Base-by-base conservation (phyloP, 2,329 filamentous ascomycete genomes). In the Zymoseptoria pseudotritici region DNA sequence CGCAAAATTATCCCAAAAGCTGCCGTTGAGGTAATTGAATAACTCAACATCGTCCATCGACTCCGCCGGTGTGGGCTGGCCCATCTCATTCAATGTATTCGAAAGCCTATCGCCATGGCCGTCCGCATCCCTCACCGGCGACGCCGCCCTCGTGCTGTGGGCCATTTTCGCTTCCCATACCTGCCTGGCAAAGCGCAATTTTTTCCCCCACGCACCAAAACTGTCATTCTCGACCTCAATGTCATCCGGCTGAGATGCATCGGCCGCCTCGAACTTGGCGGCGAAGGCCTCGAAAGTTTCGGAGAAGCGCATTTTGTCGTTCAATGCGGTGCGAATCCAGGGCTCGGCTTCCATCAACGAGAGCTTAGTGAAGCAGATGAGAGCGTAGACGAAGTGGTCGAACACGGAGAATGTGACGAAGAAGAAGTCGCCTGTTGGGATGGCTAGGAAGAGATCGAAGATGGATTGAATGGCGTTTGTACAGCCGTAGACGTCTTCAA, bases 331-430 rank as follows among this genome's bases (percentile, higher is more conserved):
- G 9, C 66, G 49, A 56, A 69, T 67, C 70, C 70, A 71, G 46
- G 67, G 68, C n/a, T 70, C 68, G 42, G 66, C 54, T 5, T 72
- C 70, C 9, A 72, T 64, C 2, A 65, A 63, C 4, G 68, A 69
- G 5, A 71, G 63, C 22, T 67, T 67, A 2, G 65, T 68, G 20
- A 70, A 59, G 3, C 65, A 63, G 51, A 72, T 70, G 57, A 71
- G 70, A 8, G 61, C 61, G 52, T 71, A 67, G 7, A 67, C 70
- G 51, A 70, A 71, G 54, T 70, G 68, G 9, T 62, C 68, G 46
- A 71, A 71, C 8, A 66, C 60, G 5, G 66, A 62, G 61, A 71
- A 72, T n/a, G 70, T 67, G 5, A 67, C 24, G 42, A 63, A 60
- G 17, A 69, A 61, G 59, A 70, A 71, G 20, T 61, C 55, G 31